Evolutionary conservation across 768 basidiomycete species (phyloP).

Genomic region (Kwoniella sp.): DNA sequence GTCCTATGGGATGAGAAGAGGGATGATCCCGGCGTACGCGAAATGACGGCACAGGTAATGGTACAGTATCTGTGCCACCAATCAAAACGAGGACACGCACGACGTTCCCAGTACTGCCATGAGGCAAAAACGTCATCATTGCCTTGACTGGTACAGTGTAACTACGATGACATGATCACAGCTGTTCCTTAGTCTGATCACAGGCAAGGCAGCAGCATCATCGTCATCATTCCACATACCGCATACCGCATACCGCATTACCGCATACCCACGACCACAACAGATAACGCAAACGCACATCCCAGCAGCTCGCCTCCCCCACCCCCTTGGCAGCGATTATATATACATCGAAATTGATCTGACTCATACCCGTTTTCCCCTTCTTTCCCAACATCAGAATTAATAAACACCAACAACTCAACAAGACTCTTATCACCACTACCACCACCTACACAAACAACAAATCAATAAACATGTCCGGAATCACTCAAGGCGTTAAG

Average conservation of each 20-base stretch:
- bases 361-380: not conserved
- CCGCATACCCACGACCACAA: not conserved
- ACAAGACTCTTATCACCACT: not conserved
- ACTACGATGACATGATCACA: not conserved
- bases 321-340: not conserved
- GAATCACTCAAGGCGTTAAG: conserved; percentile 44
- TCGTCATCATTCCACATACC: conserved; percentile 9
- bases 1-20: too few species aligned
- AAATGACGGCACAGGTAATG: too few species aligned
- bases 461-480: conserved; percentile 30
- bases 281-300: not conserved
- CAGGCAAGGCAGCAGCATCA: conserved; percentile 5
- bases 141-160: not conserved
- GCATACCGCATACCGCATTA: too few species aligned
- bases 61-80: too few species aligned
- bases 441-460: conserved; percentile 18
- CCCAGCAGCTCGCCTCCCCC: not conserved
- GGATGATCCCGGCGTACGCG: too few species aligned
- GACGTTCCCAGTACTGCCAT: too few species aligned
- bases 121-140: not conserved
- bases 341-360: not conserved
- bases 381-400: conserved; percentile 2
- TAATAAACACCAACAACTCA: not conserved
- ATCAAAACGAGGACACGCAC: too few species aligned
- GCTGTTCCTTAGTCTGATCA: too few species aligned